A percentile compares a stretch with the other conserved stretches of the same genome.
phyloP scores from a whole-genome alignment of 768 basidiomycete species.

The Galerina marginata region DNA sequence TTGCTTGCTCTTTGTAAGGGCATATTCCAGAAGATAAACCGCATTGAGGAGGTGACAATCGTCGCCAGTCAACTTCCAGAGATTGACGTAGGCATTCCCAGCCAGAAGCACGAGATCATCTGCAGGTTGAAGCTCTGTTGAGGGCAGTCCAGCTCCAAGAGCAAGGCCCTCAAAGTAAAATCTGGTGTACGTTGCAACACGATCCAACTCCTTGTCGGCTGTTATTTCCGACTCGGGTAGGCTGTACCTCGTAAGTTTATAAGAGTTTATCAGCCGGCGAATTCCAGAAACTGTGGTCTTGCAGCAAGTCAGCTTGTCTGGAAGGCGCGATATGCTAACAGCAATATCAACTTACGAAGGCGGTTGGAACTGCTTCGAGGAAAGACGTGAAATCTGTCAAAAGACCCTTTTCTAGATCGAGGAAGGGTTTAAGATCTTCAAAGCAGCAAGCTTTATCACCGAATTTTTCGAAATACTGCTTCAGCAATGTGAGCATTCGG shows the following conservation, averaged over 20 bases:
- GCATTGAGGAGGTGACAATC: slow-evolving; percentile 69
- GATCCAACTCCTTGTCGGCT: slow-evolving; percentile 57
- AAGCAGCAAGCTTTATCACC: slow-evolving; percentile 87
- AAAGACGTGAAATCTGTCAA: slow-evolving; percentile 58
- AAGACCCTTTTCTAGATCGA: slow-evolving; percentile 53
- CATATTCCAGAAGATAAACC: slow-evolving; percentile 71
- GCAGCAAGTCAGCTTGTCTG: background rate
- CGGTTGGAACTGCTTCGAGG: slow-evolving; percentile 51
- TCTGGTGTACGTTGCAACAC: slow-evolving; percentile 56
- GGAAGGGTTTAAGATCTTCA: slow-evolving; percentile 81
- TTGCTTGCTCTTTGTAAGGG: slow-evolving; percentile 71
- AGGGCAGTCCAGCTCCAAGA: slow-evolving; percentile 67
- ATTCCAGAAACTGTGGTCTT: slow-evolving; percentile 61
- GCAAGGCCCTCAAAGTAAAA: slow-evolving; percentile 72
- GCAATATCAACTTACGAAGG: slow-evolving; percentile 48
- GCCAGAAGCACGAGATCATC: slow-evolving; percentile 86
- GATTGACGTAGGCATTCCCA: slow-evolving; percentile 66
- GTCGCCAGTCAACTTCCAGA: slow-evolving; percentile 63
- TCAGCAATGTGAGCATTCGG: slow-evolving; percentile 53
- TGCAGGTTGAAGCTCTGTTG: slow-evolving; percentile 84
- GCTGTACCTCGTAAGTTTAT: slow-evolving; percentile 74
- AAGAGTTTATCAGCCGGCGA: slow-evolving; percentile 72
- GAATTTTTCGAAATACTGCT: slow-evolving; percentile 72
- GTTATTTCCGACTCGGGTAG: slow-evolving; percentile 56
- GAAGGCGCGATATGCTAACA: background rate